Conservation (phyloP, 176 grass and related monocot genomes). For the Cenchrus purpureus region DNA sequence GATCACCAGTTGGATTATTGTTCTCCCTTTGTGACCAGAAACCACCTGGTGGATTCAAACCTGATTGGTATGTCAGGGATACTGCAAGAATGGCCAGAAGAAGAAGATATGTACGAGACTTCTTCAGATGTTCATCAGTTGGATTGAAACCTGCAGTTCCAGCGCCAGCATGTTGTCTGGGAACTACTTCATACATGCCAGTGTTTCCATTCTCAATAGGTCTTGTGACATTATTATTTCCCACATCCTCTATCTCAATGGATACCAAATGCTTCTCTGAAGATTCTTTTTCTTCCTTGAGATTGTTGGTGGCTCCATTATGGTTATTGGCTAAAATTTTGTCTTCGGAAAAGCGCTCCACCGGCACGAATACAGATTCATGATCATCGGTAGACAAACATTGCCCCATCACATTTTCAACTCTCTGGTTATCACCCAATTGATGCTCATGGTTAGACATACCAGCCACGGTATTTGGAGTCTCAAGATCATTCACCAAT, state of each 20-base stretch:
- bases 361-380: neutral
- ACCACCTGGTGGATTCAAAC: slow-evolving; percentile 56
- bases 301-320: neutral
- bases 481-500: neutral
- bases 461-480: neutral
- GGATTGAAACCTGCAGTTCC: neutral
- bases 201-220: neutral
- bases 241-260: neutral
- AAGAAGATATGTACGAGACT: slow-evolving; percentile 41
- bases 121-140: slow-evolving; percentile 37
- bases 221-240: neutral
- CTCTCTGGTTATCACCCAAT: neutral
- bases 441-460: neutral
- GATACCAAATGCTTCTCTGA: neutral
- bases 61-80: slow-evolving; percentile 54
- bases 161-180: neutral
- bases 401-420: neutral
- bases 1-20: slow-evolving; percentile 27
- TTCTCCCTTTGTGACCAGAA: slow-evolving; percentile 41
- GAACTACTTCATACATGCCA: neutral
- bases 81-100: slow-evolving; percentile 56
- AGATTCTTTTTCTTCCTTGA: neutral
- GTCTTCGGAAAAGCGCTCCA: neutral
- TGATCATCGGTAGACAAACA: neutral
- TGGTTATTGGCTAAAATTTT: neutral